Evolutionary conservation across 2,329 filamentous ascomycete genomes (phyloP).

Genomic region (Trichothecium sympodiale): DNA sequence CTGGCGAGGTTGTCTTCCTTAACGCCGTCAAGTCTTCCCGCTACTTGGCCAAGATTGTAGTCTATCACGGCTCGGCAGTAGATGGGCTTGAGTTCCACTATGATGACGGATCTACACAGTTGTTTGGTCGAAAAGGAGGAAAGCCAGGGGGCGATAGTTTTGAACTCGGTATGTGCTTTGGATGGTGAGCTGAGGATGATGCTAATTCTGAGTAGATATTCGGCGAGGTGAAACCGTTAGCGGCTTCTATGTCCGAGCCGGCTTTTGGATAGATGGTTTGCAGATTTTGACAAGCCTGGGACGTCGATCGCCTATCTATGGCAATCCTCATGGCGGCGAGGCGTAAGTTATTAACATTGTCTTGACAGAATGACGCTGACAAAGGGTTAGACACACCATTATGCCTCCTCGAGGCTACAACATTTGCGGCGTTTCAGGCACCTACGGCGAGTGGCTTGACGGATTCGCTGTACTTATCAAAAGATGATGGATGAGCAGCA

Average conservation of each 20-base stretch:
- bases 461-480: constrained; percentile 68
- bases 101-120: constrained; percentile 71
- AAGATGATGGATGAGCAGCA: constrained; percentile 11
- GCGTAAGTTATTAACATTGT: constrained; percentile 49
- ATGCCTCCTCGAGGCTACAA: constrained; percentile 83
- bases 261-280: constrained; percentile 76
- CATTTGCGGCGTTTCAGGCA: constrained; percentile 79
- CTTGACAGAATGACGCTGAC: not conserved
- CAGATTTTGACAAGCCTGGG: constrained; percentile 84
- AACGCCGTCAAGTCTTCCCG: constrained; percentile 58
- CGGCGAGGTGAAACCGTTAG: constrained; percentile 76
- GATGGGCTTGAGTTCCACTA: constrained; percentile 90
- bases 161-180: constrained; percentile 52
- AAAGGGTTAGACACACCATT: constrained; percentile 58
- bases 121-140: constrained; percentile 75
- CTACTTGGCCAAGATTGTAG: constrained; percentile 60
- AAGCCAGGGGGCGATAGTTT: constrained; percentile 63
- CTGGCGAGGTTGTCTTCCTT: constrained; percentile 64
- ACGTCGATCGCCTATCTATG: constrained; percentile 76
- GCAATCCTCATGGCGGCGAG: constrained; percentile 68
- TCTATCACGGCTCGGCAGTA: constrained; percentile 67
- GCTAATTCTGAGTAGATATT: constrained; percentile 48
- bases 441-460: constrained; percentile 71
- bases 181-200: not conserved
- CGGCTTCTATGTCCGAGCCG: constrained; percentile 74